Conservation (phyloP, 1,139 yeast species). For the Hemisphaericaspora subhashii region DNA sequence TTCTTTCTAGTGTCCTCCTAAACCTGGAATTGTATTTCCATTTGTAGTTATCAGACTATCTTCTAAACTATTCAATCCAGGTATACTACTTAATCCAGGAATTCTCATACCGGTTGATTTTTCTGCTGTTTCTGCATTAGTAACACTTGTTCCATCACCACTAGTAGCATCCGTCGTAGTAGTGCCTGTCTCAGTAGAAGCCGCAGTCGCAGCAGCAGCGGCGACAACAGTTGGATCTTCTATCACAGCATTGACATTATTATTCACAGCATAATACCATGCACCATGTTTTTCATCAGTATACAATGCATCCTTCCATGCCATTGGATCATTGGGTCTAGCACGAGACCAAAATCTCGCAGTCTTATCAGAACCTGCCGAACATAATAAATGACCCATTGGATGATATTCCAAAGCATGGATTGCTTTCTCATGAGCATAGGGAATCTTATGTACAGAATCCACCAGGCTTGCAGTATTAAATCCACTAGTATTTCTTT, state of each 20-base stretch:
- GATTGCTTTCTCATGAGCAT: slow-evolving; percentile 92
- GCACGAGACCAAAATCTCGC: slow-evolving; percentile 96
- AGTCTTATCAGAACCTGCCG: slow-evolving; percentile 92
- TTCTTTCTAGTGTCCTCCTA: slow-evolving; percentile 16
- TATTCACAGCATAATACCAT: slow-evolving; percentile 71
- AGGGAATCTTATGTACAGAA: slow-evolving; percentile 71
- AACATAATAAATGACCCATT: slow-evolving; percentile 83
- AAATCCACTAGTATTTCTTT: slow-evolving; percentile 11
- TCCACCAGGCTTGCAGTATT: slow-evolving; percentile 31
- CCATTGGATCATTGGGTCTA: slow-evolving; percentile 83
- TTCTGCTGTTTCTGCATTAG: slow-evolving; percentile 1
- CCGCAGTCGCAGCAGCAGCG: slow-evolving; percentile 2
- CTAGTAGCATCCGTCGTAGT: not conserved
- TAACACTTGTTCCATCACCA: not conserved
- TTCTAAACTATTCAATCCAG: slow-evolving; percentile 17
- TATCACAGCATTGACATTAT: slow-evolving; percentile 59
- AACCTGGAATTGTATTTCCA: slow-evolving; percentile 21
- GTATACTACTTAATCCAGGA: slow-evolving; percentile 3
- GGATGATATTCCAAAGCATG: slow-evolving; percentile 93
- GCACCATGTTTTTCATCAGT: slow-evolving; percentile 71
- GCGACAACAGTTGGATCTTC: slow-evolving; percentile 26
- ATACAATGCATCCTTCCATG: slow-evolving; percentile 74
- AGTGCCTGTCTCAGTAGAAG: not conserved
- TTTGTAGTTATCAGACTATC: slow-evolving; percentile 4
- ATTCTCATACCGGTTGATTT: slow-evolving; percentile 2